Evolutionary conservation across 768 basidiomycete genomes (phyloP).

Genomic region (Rubroboletus satanas): DNA sequence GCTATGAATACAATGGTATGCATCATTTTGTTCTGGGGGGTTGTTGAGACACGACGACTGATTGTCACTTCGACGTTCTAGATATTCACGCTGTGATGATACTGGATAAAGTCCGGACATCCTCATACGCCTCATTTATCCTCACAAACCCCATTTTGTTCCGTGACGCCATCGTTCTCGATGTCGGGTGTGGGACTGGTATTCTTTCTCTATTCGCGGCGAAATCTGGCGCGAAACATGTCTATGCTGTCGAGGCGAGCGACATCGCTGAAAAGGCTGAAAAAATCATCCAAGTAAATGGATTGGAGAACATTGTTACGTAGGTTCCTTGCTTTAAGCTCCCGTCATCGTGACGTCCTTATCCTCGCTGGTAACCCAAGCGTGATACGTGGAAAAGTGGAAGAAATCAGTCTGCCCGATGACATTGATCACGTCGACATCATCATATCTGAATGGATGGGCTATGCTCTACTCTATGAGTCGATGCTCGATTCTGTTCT

Average conservation of each 20-base stretch:
- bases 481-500: constrained; percentile 97
- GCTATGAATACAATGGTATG: constrained; percentile 83
- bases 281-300: constrained; percentile 75
- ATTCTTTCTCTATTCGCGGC: constrained; percentile 91
- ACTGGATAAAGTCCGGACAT: constrained; percentile 89
- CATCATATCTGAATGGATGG: constrained; percentile 99
- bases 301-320: constrained; percentile 67
- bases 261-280: constrained; percentile 73
- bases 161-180: constrained; percentile 81
- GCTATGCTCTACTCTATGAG: constrained; percentile 86
- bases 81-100: constrained; percentile 98
- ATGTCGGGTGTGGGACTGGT: constrained; percentile 95
- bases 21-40: neutral
- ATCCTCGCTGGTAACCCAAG: constrained; percentile 29
- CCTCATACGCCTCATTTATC: constrained; percentile 91
- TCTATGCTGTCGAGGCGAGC: constrained; percentile 90
- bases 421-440: constrained; percentile 79
- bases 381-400: constrained; percentile 87
- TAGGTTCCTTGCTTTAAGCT: constrained; percentile 26
- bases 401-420: constrained; percentile 77
- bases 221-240: constrained; percentile 81
- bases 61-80: constrained; percentile 23
- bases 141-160: constrained; percentile 77
- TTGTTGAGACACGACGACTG: neutral
- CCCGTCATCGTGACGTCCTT: neutral